phyloP scores from a whole-genome alignment of 352 stramenopile genomes.

The Phytopythium chamaehyphon region DNA sequence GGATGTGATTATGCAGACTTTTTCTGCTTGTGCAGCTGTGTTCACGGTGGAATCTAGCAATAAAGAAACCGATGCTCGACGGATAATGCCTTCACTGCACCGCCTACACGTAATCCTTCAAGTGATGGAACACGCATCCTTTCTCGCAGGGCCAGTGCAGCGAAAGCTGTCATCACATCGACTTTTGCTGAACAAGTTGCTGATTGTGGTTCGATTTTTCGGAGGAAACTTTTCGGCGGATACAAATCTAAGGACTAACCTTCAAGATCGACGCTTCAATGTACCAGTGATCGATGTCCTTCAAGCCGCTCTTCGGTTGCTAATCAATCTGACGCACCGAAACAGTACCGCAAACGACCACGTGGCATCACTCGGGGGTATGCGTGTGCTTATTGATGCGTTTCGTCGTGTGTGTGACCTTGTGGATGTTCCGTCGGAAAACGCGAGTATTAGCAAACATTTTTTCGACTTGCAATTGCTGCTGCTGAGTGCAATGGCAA shows the following conservation, averaged over 20 bases:
- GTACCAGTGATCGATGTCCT: slow-evolving; percentile 27
- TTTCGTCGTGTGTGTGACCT: slow-evolving; percentile 37
- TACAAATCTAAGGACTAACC: not conserved
- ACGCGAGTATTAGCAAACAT: slow-evolving; percentile 14
- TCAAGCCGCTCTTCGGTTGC: slow-evolving; percentile 40
- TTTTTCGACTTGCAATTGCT: slow-evolving; percentile 60
- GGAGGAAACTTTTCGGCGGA: slow-evolving; percentile 30
- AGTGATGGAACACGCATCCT: slow-evolving; percentile 71
- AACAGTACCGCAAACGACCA: slow-evolving; percentile 42
- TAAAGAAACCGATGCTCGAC: not conserved
- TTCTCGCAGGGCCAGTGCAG: slow-evolving; percentile 46
- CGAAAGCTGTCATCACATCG: slow-evolving; percentile 31
- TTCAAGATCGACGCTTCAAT: too few relatives aligned
- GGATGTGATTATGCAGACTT: slow-evolving; percentile 16
- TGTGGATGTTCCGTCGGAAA: not conserved
- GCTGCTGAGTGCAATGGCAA: slow-evolving; percentile 64
- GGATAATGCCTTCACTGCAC: slow-evolving; percentile 9
- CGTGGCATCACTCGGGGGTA: slow-evolving; percentile 34
- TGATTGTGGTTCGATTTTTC: slow-evolving; percentile 35
- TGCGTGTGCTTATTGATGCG: slow-evolving; percentile 29
- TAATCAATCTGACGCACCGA: slow-evolving; percentile 82
- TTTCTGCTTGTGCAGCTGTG: slow-evolving; percentile 1
- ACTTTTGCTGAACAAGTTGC: slow-evolving; percentile 28
- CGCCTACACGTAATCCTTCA: slow-evolving; percentile 33
- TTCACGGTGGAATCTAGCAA: too few relatives aligned